phyloP scores from a whole-genome alignment of 1,284 basidiomycete genomes.

The Marasmius oreades region DNA sequence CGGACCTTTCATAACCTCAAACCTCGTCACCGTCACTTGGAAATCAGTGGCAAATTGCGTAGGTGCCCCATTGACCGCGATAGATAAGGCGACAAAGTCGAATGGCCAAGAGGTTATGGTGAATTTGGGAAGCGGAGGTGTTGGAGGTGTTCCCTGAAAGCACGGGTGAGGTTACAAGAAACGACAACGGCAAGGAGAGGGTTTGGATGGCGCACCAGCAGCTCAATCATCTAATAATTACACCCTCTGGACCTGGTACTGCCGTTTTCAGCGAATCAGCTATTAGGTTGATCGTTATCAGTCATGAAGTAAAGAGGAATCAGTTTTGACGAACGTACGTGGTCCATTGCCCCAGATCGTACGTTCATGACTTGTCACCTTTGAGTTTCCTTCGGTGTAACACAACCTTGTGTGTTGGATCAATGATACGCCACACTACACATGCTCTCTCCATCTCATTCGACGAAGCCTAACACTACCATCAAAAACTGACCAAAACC shows the following conservation, averaged over 20 bases:
- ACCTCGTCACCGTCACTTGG: constrained; percentile 12
- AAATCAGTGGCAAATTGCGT: constrained; percentile 15
- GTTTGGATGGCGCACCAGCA: constrained; percentile 16
- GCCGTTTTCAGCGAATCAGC: constrained; percentile 16
- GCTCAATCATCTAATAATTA: constrained; percentile 13
- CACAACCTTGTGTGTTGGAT: constrained; percentile 13
- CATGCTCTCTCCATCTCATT: constrained; percentile 17
- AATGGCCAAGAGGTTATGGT: constrained; percentile 19
- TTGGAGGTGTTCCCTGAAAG: constrained; percentile 18
- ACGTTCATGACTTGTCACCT: constrained; percentile 18
- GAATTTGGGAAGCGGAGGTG: constrained; percentile 18
- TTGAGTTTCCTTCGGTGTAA: constrained; percentile 21
- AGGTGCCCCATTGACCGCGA: constrained; percentile 4
- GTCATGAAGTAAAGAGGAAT: not conserved
- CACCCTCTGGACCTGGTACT: constrained; percentile 15
- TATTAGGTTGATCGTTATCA: not conserved
- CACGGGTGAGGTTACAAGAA: too few species aligned
- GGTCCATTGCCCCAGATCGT: constrained; percentile 21
- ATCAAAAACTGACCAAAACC: too few species aligned
- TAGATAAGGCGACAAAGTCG: not conserved
- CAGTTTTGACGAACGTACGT: constrained; percentile 3
- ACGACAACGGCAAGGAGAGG: too few species aligned
- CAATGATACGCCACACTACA: constrained; percentile 17
- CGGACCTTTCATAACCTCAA: constrained; percentile 17
- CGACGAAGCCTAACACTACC: constrained; percentile 18